Percentiles rank a stretch among this genome's conserved stretches.
These are phyloP conservation scores for Cylindricascospora bacillispora DNA, from an alignment of 1,139 yeast genomes.

Conservation along the genomic window DNA sequence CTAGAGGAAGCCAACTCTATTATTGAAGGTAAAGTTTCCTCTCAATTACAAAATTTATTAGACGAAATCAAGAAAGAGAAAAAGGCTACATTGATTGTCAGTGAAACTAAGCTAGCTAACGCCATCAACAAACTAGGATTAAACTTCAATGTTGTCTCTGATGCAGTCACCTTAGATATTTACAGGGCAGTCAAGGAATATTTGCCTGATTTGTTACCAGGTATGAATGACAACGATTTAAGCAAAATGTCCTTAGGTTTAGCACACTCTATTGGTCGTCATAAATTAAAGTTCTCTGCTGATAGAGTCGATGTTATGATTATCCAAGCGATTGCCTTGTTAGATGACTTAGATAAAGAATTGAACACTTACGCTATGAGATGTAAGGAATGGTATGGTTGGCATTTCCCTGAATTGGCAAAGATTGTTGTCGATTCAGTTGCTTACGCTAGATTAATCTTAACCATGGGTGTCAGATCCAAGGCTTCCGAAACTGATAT, in stretches of 20 bases:
- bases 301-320: slow-evolving; percentile 98
- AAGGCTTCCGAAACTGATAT: slow-evolving; percentile 84
- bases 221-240: slow-evolving; percentile 71
- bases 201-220: slow-evolving; percentile 88
- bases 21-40: slow-evolving; percentile 87
- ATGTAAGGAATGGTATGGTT: slow-evolving; percentile 98
- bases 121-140: slow-evolving; percentile 90
- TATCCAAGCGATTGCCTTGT: slow-evolving; percentile 93
- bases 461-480: slow-evolving; percentile 89
- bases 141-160: slow-evolving; percentile 79
- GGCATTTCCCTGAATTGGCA: slow-evolving; percentile 99
- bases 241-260: slow-evolving; percentile 94
- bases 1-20: slow-evolving; percentile 89
- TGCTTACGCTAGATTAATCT: slow-evolving; percentile 84
- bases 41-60: slow-evolving; percentile 63
- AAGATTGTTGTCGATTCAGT: slow-evolving; percentile 92
- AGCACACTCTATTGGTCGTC: slow-evolving; percentile 96
- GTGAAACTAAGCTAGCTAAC: slow-evolving; percentile 92
- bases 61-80: slow-evolving; percentile 78
- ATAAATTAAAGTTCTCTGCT: slow-evolving; percentile 92
- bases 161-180: slow-evolving; percentile 87
- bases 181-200: slow-evolving; percentile 92
- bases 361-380: slow-evolving; percentile 97
- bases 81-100: slow-evolving; percentile 80
- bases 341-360: slow-evolving; percentile 95